Evolutionary conservation across 169 alveolate species (phyloP).

Genomic region (Plasmodium ovale): DNA sequence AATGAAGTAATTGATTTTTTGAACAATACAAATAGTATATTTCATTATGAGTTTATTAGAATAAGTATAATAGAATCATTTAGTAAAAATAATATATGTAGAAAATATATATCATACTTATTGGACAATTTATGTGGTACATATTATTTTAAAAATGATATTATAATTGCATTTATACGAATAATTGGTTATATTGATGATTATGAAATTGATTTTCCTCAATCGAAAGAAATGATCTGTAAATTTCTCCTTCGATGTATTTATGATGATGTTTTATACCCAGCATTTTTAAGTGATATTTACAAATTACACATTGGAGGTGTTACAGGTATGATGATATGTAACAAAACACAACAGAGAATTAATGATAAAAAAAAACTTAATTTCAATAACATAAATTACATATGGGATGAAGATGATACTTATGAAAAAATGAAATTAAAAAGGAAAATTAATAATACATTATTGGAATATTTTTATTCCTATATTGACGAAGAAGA

Average conservation of each 20-base stretch:
- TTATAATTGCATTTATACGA: slow-evolving; percentile 67
- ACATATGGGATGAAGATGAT: slow-evolving; percentile 77
- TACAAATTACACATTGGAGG: slow-evolving; percentile 72
- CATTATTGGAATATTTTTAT: slow-evolving; percentile 65
- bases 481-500: slow-evolving; percentile 72
- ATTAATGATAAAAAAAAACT: slow-evolving; percentile 39
- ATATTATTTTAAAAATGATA: slow-evolving; percentile 42
- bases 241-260: slow-evolving; percentile 70
- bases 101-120: slow-evolving; percentile 54
- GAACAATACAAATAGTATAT: slow-evolving; percentile 43
- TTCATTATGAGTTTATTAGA: slow-evolving; percentile 72
- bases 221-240: slow-evolving; percentile 69
- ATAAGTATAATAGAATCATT: slow-evolving; percentile 73
- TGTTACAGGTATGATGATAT: slow-evolving; percentile 74
- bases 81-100: slow-evolving; percentile 71
- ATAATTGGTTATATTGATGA: slow-evolving; percentile 74
- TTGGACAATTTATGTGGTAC: slow-evolving; percentile 61
- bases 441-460: slow-evolving; percentile 67
- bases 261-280: slow-evolving; percentile 63
- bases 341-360: slow-evolving; percentile 74
- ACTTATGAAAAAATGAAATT: slow-evolving; percentile 76
- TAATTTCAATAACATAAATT: slow-evolving; percentile 49
- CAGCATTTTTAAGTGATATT: slow-evolving; percentile 73
- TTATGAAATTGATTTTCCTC: slow-evolving; percentile 75
- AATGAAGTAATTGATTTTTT: slow-evolving; percentile 74